These are phyloP conservation scores for Trifolium fragiferum DNA, from an alignment of 306 rosid genomes.

Conservation along the genomic window DNA sequence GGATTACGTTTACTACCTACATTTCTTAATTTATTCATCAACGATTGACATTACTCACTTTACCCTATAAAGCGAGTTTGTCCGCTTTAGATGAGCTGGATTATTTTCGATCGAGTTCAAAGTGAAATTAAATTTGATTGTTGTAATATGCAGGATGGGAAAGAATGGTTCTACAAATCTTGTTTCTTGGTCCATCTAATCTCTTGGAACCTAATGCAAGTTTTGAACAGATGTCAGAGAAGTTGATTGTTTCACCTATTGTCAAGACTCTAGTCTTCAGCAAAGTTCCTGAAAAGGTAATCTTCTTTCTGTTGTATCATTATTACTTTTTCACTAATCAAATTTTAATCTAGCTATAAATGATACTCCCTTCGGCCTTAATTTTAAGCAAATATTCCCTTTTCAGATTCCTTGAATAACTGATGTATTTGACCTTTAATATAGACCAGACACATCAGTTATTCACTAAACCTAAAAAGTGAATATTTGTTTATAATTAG, in stretches of 20 bases:
- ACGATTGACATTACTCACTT: not conserved
- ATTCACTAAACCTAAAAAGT: no score
- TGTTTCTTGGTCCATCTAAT: slow-evolving; percentile 97
- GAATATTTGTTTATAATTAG: no score
- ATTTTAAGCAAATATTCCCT: no score
- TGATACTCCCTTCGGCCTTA: no score
- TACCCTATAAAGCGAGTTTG: not conserved
- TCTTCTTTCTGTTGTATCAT: slow-evolving; percentile 14
- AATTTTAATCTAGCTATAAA: slow-evolving; percentile 6
- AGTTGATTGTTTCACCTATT: slow-evolving; percentile 95
- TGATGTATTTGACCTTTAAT: no score
- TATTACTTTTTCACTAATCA: not conserved
- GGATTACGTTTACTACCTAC: not conserved
- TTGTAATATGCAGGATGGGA: slow-evolving; percentile 79
- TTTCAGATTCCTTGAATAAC: no score
- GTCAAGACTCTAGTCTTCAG: slow-evolving; percentile 91
- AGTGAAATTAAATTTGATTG: slow-evolving; percentile 23
- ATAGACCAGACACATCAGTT: no score
- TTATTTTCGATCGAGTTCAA: not conserved
- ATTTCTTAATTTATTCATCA: not conserved
- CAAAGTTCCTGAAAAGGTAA: slow-evolving; percentile 96
- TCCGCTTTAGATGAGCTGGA: not conserved
- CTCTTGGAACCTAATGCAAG: slow-evolving; percentile 88
- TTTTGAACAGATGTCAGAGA: slow-evolving; percentile 91
- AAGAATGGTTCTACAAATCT: slow-evolving; percentile 96